Conservation (phyloP, 1,139 yeast genomes). For the Spathaspora sp. region DNA sequence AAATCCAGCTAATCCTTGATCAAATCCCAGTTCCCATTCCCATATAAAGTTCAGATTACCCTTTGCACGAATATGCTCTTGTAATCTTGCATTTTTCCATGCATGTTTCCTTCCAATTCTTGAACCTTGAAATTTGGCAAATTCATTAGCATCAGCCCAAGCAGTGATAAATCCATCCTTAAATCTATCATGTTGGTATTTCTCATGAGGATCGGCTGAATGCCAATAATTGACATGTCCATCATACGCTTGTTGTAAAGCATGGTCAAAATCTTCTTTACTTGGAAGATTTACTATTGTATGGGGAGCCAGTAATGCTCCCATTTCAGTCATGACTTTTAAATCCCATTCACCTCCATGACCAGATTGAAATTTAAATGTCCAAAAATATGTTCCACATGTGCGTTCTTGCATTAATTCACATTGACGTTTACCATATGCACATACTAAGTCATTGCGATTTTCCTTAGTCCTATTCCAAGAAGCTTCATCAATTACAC, state of each 20-base stretch:
- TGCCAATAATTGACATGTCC: conserved; percentile 72
- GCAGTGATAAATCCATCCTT: conserved; percentile 75
- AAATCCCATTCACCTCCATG: conserved; percentile 98
- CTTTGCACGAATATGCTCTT: conserved; percentile 55
- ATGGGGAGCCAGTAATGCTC: conserved; percentile 45
- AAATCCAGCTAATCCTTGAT: conserved; percentile 51
- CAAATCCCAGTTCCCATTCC: conserved; percentile 90
- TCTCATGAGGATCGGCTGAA: conserved; percentile 51
- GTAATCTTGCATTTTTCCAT: conserved; percentile 53
- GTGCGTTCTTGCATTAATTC: conserved; percentile 45
- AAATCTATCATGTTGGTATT: conserved; percentile 78
- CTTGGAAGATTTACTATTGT: conserved; percentile 31
- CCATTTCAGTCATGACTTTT: conserved; percentile 69
- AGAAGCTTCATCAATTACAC: conserved; percentile 74
- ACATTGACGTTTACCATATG: conserved; percentile 44
- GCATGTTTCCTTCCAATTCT: conserved; percentile 70
- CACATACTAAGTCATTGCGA: conserved; percentile 33
- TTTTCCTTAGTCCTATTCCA: conserved; percentile 61
- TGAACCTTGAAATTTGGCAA: conserved; percentile 70
- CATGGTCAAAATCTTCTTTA: conserved; percentile 42
- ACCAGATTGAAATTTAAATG: conserved; percentile 81
- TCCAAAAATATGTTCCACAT: conserved; percentile 87
- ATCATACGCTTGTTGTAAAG: conserved; percentile 35
- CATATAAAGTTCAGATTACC: conserved; percentile 63
- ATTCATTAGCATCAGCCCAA: conserved; percentile 68